Evolutionary conservation across 2,329 filamentous ascomycete species (phyloP), one percentile per base, ranked within the genome.

Genomic region (Paraphaeosphaeria minitans): DNA sequence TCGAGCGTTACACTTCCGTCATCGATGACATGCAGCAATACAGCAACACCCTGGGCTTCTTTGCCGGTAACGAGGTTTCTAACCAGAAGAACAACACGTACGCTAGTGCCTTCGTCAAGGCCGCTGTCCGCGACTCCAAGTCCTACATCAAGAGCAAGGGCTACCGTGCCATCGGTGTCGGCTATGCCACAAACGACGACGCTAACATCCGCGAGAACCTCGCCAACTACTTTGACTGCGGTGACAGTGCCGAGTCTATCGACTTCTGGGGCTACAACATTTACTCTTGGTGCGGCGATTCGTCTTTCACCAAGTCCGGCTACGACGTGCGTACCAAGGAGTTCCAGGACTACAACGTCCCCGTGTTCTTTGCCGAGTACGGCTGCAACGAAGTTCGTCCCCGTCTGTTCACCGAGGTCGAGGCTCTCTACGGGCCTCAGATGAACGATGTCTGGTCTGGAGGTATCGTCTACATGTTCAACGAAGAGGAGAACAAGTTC

Each of bases 231-330:
- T 97, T 99, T 82, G 93, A 97, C 84, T 99, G 95, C 75, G 91
- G 93, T 60, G 75, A 82, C 60, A 19, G 53, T 35, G 80, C 82
- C 9, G 79, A 80, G 73, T 78, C 90, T 61, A 97, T 98, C 66
- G 95, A 99, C 80, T 98, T 96, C 84, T 99, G 93, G 91, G 95
- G 95, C 59, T 98, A 98, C 89, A 99, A 99, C 85, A 97, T 98
- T 81, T 99, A 99, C 85, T 96, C 93, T 54, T 99, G 95, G 95
- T 99, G 95, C 77, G 95, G 94, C 68, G 78, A 93, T 68, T 96
- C 91, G 73, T 87, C 83, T 71, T 95, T 90, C 81, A 74, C 83
- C 37, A 75, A 83, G 59, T 97, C 95, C 3, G 92, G 92, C 55
- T 99, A 93, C 80, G 83, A 89, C 65, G 84, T 87, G 57, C 90